Evolutionary conservation across 2,329 filamentous ascomycete species (phyloP).

Genomic region (Cordyceps tenuipes): DNA sequence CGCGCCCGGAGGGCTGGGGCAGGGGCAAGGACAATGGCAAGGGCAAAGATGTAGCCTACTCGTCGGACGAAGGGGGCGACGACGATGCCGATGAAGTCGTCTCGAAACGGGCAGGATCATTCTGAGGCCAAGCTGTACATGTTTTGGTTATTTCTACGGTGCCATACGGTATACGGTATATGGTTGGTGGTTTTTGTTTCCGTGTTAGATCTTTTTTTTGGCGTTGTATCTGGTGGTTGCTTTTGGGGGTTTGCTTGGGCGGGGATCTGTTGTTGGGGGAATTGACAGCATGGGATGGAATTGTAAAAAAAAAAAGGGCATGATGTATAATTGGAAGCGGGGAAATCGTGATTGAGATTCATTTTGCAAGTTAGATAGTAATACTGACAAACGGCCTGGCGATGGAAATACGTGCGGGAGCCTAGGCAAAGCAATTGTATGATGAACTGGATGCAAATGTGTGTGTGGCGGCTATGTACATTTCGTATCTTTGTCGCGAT

Average conservation of each 20-base stretch:
- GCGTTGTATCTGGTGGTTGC: neutral
- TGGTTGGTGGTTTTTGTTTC: neutral
- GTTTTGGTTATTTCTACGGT: neutral
- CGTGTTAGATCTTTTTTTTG: neutral
- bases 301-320: neutral
- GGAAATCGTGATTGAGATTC: neutral
- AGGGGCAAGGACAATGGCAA: constrained; percentile 43
- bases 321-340: neutral
- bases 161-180: neutral
- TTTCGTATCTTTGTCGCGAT: neutral
- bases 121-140: constrained; percentile 21
- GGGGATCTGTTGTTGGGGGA: neutral
- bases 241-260: neutral
- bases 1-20: constrained; percentile 25
- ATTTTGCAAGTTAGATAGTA: neutral
- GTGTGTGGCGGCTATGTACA: neutral
- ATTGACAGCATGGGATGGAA: neutral
- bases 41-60: constrained; percentile 36
- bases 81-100: constrained; percentile 22
- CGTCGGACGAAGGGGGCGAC: constrained; percentile 28
- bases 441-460: neutral
- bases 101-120: constrained; percentile 33
- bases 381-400: neutral
- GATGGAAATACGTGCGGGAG: neutral
- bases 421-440: neutral